Base-by-base conservation (phyloP, 2,329 filamentous ascomycete genomes). In the Colletotrichum cuscutae region DNA sequence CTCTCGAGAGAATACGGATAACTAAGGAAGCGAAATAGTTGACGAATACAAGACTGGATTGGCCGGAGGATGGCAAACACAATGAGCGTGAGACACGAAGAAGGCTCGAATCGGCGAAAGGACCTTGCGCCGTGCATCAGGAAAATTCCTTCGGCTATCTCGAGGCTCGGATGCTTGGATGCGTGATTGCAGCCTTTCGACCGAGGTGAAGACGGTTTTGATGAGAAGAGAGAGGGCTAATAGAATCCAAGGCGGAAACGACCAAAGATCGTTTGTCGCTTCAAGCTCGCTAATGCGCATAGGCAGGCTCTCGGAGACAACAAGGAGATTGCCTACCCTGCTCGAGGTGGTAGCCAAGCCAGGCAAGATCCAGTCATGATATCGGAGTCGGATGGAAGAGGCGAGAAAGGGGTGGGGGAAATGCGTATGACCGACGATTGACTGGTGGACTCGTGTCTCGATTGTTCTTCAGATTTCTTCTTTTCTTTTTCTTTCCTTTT, bases 401-500 rank as follows among this genome's bases (percentile, higher is more conserved):
- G 53, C 52, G 56, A 54, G 35, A 52, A 32, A 64, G 32, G 58
- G 32, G 28, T 24, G 19, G 28, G 28, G 35, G 53, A 46, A 30
- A 9, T 42, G 59, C n/a, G n/a, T 49, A 57, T 57, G 22, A 57
- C 59, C 30, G 56, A 49, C 49, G 46, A 57, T 13, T 58, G 28
- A 65, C 26, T 24, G 15, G 19, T 8, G 15, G 54, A 56, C 37
- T 56, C 12, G 15, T 60, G 65, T 42, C n/a, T 69, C 42, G 35
- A 49, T 46, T 60, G 52, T 57, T 61, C 60, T 58, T 68, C 65
- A 69, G 30, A 54, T 54, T 64, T 53, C 32, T 46, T 56, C 30
- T 62, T 62, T 65, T 69, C 57, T 65, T 61, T 61, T 35, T 42
- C 60, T 26, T 65, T 70, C 60, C 57, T 22, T 70, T 60, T 56